A percentile compares a stretch with the other conserved stretches of the same genome.
Conservation (phyloP, 2,329 filamentous ascomycete species). For the Basipetospora chlamydospora region DNA sequence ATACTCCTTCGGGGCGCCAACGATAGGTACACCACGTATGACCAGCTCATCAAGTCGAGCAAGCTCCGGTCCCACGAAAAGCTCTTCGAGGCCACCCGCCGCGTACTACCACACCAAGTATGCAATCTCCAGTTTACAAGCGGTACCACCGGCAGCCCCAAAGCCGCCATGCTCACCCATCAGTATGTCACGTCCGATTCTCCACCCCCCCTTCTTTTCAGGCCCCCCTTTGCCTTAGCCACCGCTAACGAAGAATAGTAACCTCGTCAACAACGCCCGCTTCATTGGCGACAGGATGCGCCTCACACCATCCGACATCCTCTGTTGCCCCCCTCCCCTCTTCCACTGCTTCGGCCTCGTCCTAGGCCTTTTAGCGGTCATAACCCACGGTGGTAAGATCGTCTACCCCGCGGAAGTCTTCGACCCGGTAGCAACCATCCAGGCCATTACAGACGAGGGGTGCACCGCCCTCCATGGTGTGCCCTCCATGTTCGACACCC, state of each 20-base stretch:
- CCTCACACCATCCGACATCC: conserved; percentile 47
- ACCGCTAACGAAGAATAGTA: conserved; percentile 20
- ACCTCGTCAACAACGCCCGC: conserved; percentile 49
- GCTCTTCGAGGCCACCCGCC: conserved; percentile 36
- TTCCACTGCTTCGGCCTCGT: conserved; percentile 82
- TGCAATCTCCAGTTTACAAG: conserved; percentile 64
- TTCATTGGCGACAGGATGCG: conserved; percentile 64
- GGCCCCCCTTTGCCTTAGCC: neutral
- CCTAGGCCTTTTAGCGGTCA: conserved; percentile 54
- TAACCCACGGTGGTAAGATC: conserved; percentile 63
- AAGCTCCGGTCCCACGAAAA: conserved; percentile 30
- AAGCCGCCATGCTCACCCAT: conserved; percentile 62
- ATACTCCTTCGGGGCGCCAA: conserved; percentile 45
- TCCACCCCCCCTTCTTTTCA: conserved; percentile 6
- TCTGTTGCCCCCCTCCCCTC: conserved; percentile 71
- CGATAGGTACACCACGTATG: conserved; percentile 43
- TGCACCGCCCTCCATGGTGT: conserved; percentile 70
- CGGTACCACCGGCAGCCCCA: conserved; percentile 59
- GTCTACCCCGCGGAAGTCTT: conserved; percentile 66
- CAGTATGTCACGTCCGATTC: conserved; percentile 40
- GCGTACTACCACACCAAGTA: conserved; percentile 49
- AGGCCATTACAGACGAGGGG: conserved; percentile 49
- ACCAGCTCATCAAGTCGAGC: conserved; percentile 39
- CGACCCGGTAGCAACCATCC: conserved; percentile 49
- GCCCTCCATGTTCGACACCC: conserved; percentile 69